Evolutionary conservation across 1,139 yeast species (phyloP).

Genomic region (Yamadazyma dendronema): DNA sequence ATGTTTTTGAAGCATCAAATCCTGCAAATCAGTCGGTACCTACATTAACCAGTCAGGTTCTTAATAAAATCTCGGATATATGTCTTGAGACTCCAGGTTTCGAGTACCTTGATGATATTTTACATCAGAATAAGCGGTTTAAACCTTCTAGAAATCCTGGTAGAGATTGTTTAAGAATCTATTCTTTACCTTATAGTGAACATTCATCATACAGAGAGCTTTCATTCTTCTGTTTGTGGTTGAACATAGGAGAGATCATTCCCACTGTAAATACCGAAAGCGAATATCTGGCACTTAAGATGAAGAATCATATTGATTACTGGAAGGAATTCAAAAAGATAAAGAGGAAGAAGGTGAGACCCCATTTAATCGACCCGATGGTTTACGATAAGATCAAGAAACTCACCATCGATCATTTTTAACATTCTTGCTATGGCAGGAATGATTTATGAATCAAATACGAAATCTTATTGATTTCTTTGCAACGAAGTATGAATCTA

Average conservation of each 20-base stretch:
- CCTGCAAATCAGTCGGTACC: slow-evolving; percentile 5
- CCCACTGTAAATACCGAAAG: slow-evolving; percentile 75
- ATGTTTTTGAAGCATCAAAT: slow-evolving; percentile 18
- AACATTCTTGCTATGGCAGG: too few species aligned
- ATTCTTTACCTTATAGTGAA: slow-evolving; percentile 84
- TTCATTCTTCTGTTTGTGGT: slow-evolving; percentile 54
- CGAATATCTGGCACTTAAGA: slow-evolving; percentile 30
- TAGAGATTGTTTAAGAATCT: slow-evolving; percentile 37
- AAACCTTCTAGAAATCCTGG: slow-evolving; percentile 23
- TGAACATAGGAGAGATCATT: slow-evolving; percentile 53
- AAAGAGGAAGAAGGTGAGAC: slow-evolving; percentile 8
- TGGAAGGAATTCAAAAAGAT: slow-evolving; percentile 36
- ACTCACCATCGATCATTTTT: slow-evolving; percentile 20
- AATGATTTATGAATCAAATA: slow-evolving; percentile 1
- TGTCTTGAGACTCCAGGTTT: slow-evolving; percentile 22
- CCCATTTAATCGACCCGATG: slow-evolving; percentile 12
- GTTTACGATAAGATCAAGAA: slow-evolving; percentile 14
- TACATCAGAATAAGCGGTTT: slow-evolving; percentile 27
- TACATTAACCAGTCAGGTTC: slow-evolving; percentile 10
- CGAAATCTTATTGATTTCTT: too few species aligned
- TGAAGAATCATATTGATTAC: slow-evolving; percentile 45
- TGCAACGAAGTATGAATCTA: too few species aligned
- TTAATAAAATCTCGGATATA: slow-evolving; percentile 14
- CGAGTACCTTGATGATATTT: slow-evolving; percentile 27
- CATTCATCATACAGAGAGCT: slow-evolving; percentile 88